phyloP scores from a whole-genome alignment of 2,329 filamentous ascomycete genomes.

The Tolypocladium paradoxum region DNA sequence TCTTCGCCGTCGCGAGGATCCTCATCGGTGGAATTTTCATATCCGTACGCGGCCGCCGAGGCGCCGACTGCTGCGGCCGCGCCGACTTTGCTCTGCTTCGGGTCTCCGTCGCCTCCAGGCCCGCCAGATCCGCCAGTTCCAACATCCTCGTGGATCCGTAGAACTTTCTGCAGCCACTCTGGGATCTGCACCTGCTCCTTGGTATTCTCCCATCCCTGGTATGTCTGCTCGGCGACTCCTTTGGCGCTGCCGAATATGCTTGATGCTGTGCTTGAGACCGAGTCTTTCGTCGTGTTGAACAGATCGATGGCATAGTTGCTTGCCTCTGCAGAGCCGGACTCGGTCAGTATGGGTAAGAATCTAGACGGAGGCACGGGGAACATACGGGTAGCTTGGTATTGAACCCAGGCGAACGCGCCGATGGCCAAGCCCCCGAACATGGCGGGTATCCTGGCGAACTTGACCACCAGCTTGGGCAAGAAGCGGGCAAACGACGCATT shows the following conservation, averaged over 20 bases:
- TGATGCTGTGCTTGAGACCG: slow-evolving; percentile 57
- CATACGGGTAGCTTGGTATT: slow-evolving; percentile 88
- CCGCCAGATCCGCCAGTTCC: slow-evolving; percentile 40
- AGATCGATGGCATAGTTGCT: slow-evolving; percentile 48
- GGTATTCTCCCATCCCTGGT: slow-evolving; percentile 70
- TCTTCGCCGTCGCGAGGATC: slow-evolving; percentile 51
- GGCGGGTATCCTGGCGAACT: slow-evolving; percentile 78
- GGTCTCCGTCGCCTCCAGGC: slow-evolving; percentile 35
- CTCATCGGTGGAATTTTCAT: slow-evolving; percentile 58
- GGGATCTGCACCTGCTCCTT: slow-evolving; percentile 61
- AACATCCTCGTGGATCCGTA: slow-evolving; percentile 50
- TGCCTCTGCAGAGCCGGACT: slow-evolving; percentile 27
- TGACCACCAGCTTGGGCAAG: slow-evolving; percentile 81
- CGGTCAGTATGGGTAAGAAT: slow-evolving; percentile 13
- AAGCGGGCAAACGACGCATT: slow-evolving; percentile 55
- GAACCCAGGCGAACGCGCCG: slow-evolving; percentile 80
- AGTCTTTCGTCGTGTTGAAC: slow-evolving; percentile 62
- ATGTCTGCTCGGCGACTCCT: slow-evolving; percentile 68
- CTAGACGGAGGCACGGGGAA: slow-evolving; percentile 9
- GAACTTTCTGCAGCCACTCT: slow-evolving; percentile 70
- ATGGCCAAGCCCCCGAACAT: slow-evolving; percentile 85
- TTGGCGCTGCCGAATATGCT: slow-evolving; percentile 61
- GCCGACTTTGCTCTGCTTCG: slow-evolving; percentile 48
- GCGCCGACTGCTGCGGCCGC: slow-evolving; percentile 58
- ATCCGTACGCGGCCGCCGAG: slow-evolving; percentile 68